phyloP scores from a whole-genome alignment of 805 yeast species.

The Saturnispora kantuleensis region DNA sequence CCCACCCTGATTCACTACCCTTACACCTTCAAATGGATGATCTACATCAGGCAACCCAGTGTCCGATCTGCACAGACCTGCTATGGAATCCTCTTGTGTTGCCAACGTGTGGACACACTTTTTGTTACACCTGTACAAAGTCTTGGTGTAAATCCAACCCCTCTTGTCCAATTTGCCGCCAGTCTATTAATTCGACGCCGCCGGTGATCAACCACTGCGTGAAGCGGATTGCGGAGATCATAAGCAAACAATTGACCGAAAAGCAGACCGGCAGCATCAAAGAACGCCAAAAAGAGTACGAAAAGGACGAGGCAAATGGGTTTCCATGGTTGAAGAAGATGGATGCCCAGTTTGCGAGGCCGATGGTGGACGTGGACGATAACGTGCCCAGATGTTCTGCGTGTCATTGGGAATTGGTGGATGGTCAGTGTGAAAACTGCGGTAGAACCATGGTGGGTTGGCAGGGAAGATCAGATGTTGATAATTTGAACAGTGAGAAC shows the following conservation, averaged over 20 bases:
- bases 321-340: conserved; percentile 37
- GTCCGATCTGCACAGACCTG: conserved; percentile 61
- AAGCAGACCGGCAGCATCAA: background rate
- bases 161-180: conserved; percentile 64
- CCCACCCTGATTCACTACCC: too few relatives aligned
- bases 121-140: conserved; percentile 57
- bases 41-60: conserved; percentile 16
- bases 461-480: conserved; percentile 12
- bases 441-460: conserved; percentile 37
- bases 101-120: conserved; percentile 63
- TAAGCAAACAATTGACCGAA: too few relatives aligned
- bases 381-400: conserved; percentile 67
- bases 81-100: conserved; percentile 53
- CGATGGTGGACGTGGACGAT: conserved; percentile 52
- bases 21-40: too few relatives aligned
- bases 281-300: conserved; percentile 29
- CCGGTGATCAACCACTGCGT: conserved; percentile 48
- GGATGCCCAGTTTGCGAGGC: conserved; percentile 39
- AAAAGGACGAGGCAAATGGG: conserved; percentile 26
- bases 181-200: conserved; percentile 29
- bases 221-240: conserved; percentile 24
- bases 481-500: conserved; percentile 9
- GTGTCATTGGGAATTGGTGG: conserved; percentile 76
- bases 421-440: conserved; percentile 58
- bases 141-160: conserved; percentile 50